These are phyloP conservation scores for Luffa acutangula DNA, from an alignment of 306 rosid species.

Conservation along the genomic window DNA sequence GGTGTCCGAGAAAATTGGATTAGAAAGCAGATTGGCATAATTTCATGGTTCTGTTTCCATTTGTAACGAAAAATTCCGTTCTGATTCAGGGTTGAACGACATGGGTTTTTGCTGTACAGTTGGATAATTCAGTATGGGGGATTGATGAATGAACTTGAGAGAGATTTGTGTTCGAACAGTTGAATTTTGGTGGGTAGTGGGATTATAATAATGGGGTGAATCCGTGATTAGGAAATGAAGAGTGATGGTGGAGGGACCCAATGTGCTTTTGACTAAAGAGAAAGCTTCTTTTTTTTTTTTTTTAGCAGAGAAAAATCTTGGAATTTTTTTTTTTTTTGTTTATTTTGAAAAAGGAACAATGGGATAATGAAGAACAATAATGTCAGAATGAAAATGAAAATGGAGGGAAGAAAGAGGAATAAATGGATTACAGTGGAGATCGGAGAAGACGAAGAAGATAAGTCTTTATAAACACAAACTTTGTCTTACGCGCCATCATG, in stretches of 20 bases:
- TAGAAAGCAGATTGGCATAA: slow-evolving; percentile 14
- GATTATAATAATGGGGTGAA: slow-evolving; percentile 11
- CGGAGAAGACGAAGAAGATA: background rate
- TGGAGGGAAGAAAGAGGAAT: background rate
- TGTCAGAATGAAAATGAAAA: background rate
- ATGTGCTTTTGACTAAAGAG: slow-evolving; percentile 73
- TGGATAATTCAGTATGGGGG: slow-evolving; percentile 31
- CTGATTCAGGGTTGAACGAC: background rate
- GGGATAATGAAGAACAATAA: background rate
- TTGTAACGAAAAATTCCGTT: background rate
- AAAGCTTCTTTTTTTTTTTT: background rate
- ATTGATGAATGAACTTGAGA: slow-evolving; percentile 12
- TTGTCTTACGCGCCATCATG: slow-evolving; percentile 26
- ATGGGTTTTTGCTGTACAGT: slow-evolving; percentile 63
- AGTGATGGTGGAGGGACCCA: slow-evolving; percentile 39
- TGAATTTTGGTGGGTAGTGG: slow-evolving; percentile 15
- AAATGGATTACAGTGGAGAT: slow-evolving; percentile 20
- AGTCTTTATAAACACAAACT: slow-evolving; percentile 15
- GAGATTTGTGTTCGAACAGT: slow-evolving; percentile 13
- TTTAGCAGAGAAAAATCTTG: slow-evolving; percentile 6
- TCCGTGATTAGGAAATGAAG: slow-evolving; percentile 28
- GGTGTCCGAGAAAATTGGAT: slow-evolving; percentile 5
- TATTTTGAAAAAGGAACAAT: background rate
- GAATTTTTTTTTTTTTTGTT: background rate
- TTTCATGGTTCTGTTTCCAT: slow-evolving; percentile 11